A percentile compares a stretch with the other conserved stretches of the same genome.
These are phyloP conservation scores for Piloderma croceum DNA, from an alignment of 768 basidiomycete species.

Conservation along the genomic window DNA sequence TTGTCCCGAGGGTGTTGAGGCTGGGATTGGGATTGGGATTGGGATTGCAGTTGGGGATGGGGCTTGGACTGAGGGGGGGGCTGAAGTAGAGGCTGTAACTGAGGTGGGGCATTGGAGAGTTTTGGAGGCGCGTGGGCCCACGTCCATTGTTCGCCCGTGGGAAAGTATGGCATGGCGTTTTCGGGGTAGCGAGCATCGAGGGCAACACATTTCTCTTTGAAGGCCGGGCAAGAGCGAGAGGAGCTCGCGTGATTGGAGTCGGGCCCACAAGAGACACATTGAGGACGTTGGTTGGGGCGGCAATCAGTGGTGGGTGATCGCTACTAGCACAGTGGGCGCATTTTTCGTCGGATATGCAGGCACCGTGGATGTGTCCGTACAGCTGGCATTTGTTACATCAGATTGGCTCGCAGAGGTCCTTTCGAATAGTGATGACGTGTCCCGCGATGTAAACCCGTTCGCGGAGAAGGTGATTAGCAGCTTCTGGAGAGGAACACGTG, in stretches of 20 bases:
- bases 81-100: background rate
- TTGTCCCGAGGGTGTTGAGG: background rate
- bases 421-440: no score
- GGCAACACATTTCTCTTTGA: background rate
- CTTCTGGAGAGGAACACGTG: no score
- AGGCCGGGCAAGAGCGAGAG: conserved; percentile 8
- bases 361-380: conserved; percentile 11
- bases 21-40: background rate
- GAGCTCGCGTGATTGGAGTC: conserved; percentile 5
- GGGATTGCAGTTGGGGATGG: background rate
- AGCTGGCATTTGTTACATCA: conserved; percentile 25
- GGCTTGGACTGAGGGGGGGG: background rate
- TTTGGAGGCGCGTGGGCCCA: conserved; percentile 3
- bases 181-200: conserved; percentile 3
- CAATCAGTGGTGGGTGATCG: background rate
- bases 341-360: conserved; percentile 6
- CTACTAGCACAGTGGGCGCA: conserved; percentile 1
- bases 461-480: no score
- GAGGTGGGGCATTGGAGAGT: background rate
- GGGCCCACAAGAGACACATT: background rate
- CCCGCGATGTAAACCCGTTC: no score
- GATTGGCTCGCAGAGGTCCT: no score
- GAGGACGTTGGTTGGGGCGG: background rate
- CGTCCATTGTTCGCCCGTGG: conserved; percentile 9
- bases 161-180: conserved; percentile 13